Conservation (phyloP, 2,329 filamentous ascomycete species). For the Fusarium praegraminearum region DNA sequence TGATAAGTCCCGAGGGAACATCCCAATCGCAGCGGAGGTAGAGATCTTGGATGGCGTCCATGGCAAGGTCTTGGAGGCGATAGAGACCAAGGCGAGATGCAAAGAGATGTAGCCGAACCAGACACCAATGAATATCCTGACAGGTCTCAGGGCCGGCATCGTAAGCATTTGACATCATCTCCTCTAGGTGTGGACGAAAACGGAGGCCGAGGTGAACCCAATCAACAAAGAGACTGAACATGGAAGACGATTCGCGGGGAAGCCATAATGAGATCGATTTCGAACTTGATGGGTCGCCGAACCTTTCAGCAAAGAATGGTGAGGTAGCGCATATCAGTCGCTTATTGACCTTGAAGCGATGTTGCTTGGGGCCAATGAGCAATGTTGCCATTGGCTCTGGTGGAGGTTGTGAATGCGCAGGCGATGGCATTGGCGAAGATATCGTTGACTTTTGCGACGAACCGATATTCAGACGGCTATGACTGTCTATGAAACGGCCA, state of each 20-base stretch:
- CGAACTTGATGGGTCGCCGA: slow-evolving; percentile 52
- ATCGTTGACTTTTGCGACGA: slow-evolving; percentile 40
- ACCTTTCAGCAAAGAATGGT: slow-evolving; percentile 61
- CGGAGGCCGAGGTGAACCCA: slow-evolving; percentile 62
- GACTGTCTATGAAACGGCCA: slow-evolving; percentile 39
- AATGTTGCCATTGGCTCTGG: slow-evolving; percentile 51
- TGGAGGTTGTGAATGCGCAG: slow-evolving; percentile 40
- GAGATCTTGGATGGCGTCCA: slow-evolving; percentile 70
- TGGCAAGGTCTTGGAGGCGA: slow-evolving; percentile 66
- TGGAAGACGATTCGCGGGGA: slow-evolving; percentile 61
- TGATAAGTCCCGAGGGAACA: slow-evolving; percentile 63
- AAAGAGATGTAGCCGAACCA: slow-evolving; percentile 69
- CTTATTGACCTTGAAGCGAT: slow-evolving; percentile 58
- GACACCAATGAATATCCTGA: slow-evolving; percentile 65
- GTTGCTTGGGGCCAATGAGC: slow-evolving; percentile 58
- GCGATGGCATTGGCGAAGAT: slow-evolving; percentile 38
- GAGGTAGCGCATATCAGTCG: slow-evolving; percentile 61
- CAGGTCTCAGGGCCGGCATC: slow-evolving; percentile 46
- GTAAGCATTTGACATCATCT: slow-evolving; percentile 52
- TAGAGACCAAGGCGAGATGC: slow-evolving; percentile 63
- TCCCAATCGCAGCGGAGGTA: slow-evolving; percentile 71
- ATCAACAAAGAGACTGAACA: slow-evolving; percentile 66
- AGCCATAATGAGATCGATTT: slow-evolving; percentile 55
- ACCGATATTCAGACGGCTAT: slow-evolving; percentile 22
- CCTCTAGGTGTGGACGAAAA: slow-evolving; percentile 60